Conservation (phyloP, 179 eudicot species). For the Beta corolliflora region DNA sequence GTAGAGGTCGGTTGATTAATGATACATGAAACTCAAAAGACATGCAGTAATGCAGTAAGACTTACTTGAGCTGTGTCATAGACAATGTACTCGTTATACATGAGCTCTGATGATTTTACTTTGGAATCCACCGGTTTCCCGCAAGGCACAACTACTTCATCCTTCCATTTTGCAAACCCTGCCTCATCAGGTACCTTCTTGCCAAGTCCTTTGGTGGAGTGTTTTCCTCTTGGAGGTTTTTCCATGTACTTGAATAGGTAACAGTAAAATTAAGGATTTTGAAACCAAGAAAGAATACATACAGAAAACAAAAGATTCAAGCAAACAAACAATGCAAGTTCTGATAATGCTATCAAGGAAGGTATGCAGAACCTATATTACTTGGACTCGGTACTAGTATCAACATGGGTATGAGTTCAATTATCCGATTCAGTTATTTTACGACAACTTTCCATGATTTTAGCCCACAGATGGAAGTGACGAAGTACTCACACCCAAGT, state of each 20-base stretch:
- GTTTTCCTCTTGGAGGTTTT: conserved; percentile 90
- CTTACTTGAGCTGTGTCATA: conserved; percentile 95
- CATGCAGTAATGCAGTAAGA: not conserved
- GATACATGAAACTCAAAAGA: not conserved
- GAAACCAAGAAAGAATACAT: not conserved
- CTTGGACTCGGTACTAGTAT: too few species aligned
- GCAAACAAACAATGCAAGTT: not conserved
- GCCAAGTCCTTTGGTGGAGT: conserved; percentile 98
- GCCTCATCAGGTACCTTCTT: conserved; percentile 74
- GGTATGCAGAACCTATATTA: not conserved
- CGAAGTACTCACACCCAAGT: too few species aligned
- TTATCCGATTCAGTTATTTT: too few species aligned
- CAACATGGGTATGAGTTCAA: too few species aligned
- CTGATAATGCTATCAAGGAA: not conserved
- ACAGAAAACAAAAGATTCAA: not conserved
- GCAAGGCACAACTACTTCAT: conserved; percentile 90
- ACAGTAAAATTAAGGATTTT: not conserved
- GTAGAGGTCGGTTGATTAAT: not conserved
- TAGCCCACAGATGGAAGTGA: too few species aligned
- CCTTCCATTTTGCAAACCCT: conserved; percentile 72
- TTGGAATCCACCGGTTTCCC: conserved; percentile 89
- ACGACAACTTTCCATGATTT: too few species aligned
- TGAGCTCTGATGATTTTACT: conserved; percentile 70
- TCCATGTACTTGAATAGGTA: conserved; percentile 68
- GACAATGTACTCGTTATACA: conserved; percentile 97